phyloP scores from a whole-genome alignment of 148 eudicot species.

The Camellia lanceoleosa region DNA sequence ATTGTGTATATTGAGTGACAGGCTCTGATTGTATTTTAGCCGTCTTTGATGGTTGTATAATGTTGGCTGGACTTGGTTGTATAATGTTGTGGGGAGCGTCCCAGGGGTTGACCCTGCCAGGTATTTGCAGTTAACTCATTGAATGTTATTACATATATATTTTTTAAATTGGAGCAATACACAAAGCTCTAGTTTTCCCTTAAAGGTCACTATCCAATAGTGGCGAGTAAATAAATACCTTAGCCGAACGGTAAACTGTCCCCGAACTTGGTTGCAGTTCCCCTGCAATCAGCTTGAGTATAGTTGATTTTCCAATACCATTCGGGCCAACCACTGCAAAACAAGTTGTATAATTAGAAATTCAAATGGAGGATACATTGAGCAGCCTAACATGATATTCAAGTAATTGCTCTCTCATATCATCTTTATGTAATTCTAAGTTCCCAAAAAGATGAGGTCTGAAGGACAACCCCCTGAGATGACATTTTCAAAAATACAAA shows the following conservation, averaged over 20 bases:
- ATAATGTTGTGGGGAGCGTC: neutral
- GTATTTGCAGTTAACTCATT: neutral
- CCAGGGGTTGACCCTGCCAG: neutral
- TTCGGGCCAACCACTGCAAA: slow-evolving; percentile 97
- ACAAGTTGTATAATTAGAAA: slow-evolving; percentile 1
- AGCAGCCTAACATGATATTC: neutral
- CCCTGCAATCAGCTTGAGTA: slow-evolving; percentile 92
- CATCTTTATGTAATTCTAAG: neutral
- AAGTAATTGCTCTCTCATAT: neutral
- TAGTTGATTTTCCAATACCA: slow-evolving; percentile 98
- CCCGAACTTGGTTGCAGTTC: slow-evolving; percentile 98
- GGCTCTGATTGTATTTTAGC: neutral
- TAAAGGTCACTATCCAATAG: neutral
- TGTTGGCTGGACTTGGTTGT: neutral
- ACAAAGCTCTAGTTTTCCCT: neutral
- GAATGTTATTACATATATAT: neutral
- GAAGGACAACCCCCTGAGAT: neutral
- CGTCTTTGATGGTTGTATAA: neutral
- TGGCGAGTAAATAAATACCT: slow-evolving; percentile 43
- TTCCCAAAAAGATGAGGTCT: neutral
- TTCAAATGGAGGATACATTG: neutral
- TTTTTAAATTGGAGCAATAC: neutral
- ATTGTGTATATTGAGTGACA: neutral
- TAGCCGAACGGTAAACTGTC: slow-evolving; percentile 96
- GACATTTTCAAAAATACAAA: neutral